Evolutionary conservation across 2,329 filamentous ascomycete species (phyloP), one percentile per base, ranked within the genome.

Genomic region (Acrocalymma vagum): DNA sequence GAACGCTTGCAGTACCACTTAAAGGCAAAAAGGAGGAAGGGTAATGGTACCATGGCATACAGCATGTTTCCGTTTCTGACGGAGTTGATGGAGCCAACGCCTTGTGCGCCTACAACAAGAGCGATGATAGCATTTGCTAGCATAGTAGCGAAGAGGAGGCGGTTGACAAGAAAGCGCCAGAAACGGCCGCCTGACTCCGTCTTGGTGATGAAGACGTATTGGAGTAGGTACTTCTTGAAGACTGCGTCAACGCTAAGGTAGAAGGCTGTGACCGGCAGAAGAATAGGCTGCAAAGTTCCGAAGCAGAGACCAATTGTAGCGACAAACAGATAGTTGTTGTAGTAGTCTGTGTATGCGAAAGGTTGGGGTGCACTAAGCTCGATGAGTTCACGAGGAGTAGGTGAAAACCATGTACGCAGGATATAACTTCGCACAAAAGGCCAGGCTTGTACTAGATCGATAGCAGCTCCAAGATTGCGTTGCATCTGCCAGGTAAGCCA

Each of bases 311-410:
- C 87, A 16, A 96, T 88, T 0, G 92, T 96, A 15, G 87, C 78
- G 70, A 97, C 96, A 73, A 89, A 97, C 20, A 97, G 78, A 69
- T 96, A 96, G 69, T 95, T 96, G 72, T 96, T 97, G 80, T 96
- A 97, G 72, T 97, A 96, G 55, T 85, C 90, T 43, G 93, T 90
- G 62, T 96, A 97, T 52, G 96, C 90, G 66, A 99, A 96, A 0
- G 89, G 78, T 8, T 89, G 91, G 1, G 94, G 94, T 1, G 94
- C 93, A 1, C 91, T 95, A 62, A 95, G 83, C 69, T 96, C 91
- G 55, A 97, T 97, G 58, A 94, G 77, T 67, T 96, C 87, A 53
- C 94, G 82, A 7, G 94, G 94, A 4, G 94, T 97, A 5, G 93
- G 92, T 46, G 83, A 87, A 11, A 88, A 83, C 60, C 95, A 92